Evolutionary conservation across 129 eudicot species (phyloP), one percentile per base, ranked within the genome.

Genomic region (Oenanthe sinensis): DNA sequence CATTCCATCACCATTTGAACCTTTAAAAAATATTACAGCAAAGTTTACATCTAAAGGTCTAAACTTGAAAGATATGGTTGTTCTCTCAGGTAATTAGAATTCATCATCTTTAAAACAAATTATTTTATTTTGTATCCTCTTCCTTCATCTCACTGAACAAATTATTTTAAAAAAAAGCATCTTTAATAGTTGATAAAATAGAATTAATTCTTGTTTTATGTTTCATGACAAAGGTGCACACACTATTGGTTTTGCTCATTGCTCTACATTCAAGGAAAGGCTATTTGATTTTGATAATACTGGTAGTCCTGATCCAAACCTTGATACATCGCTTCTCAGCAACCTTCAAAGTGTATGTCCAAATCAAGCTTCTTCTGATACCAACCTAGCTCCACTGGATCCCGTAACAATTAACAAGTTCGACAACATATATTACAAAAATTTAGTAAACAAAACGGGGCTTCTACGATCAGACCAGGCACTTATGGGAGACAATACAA

Each of bases 211-310:
- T 11, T 72, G 46, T 78, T 15, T 13, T 46, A 74, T 74, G 77
- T 74, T 74, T 75, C 48, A 22, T 81, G 80, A 60, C 68, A n/a
- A 78, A 91, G 97, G 97, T 78, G 97, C 91, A 19, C 97, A 92
- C 81, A 89, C 97, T 2, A 86, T 89, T 30, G 97, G 97, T 10
- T 89, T 92, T 84, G 95, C 89, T 28, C 95, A 89, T 76, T 92
- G 97, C 77, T 82, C 65, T 58, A 84, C 92, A 30, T 86, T 92
- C 85, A 92, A 92, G 80, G 76, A 72, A 75, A 80, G 97, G 79
- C 83, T 92, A 3, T 92, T 92, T 48, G 58, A 92, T 83, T 92
- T 89, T 55, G 84, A 81, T 39, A 91, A 90, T 44, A 80, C 92
- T 3, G 97, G 96, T 0, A 85, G 80, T 60, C 90, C 92, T 28